phyloP scores from a whole-genome alignment of 129 eudicot species.

The Oenanthe sinensis region DNA sequence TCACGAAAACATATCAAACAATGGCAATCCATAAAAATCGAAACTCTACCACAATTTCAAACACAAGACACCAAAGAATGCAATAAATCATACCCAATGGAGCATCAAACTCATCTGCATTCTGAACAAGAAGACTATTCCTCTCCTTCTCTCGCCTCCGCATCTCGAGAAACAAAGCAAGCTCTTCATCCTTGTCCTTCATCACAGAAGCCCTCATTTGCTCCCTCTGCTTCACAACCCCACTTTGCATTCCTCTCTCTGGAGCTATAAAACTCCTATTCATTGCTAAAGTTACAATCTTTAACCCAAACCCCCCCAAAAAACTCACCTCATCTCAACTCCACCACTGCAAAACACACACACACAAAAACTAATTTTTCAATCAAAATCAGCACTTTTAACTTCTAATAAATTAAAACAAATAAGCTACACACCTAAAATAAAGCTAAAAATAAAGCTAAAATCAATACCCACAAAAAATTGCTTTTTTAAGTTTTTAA shows the following conservation, averaged over 20 bases:
- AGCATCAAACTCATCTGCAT: conserved; percentile 61
- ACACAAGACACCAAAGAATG: neutral
- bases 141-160: conserved; percentile 73
- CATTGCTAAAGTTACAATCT: conserved; percentile 32
- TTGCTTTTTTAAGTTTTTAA: too few species aligned
- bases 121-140: conserved; percentile 47
- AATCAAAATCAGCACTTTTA: neutral
- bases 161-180: conserved; percentile 83
- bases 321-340: neutral
- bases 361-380: neutral
- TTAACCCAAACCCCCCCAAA: neutral
- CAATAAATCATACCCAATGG: conserved; percentile 42
- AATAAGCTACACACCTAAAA: conserved; percentile 20
- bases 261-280: conserved; percentile 66
- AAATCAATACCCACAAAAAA: conserved; percentile 13
- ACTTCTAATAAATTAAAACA: neutral
- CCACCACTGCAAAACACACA: neutral
- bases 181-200: conserved; percentile 83
- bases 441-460: conserved; percentile 27
- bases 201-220: conserved; percentile 41
- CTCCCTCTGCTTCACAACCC: conserved; percentile 29
- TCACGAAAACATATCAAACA: neutral
- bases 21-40: too few species aligned
- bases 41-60: neutral
- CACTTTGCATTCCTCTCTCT: conserved; percentile 38